Evolutionary conservation across 2,329 filamentous ascomycete species (phyloP).

Genomic region (Fusarium xylarioides): DNA sequence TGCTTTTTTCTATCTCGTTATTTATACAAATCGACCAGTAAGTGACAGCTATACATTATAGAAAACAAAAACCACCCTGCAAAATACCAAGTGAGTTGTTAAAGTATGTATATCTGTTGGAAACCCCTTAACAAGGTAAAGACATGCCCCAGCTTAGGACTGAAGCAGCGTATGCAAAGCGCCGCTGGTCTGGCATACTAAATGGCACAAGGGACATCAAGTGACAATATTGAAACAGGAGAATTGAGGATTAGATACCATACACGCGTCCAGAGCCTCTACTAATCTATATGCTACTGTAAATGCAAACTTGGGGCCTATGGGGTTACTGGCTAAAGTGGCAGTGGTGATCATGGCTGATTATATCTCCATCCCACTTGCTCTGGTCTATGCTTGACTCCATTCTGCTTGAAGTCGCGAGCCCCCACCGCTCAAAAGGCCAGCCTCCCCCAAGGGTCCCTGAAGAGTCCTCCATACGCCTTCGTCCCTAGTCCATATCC

Average conservation of each 20-base stretch:
- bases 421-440: slow-evolving; percentile 19
- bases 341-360: slow-evolving; percentile 9
- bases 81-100: not conserved
- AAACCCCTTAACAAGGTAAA: not conserved
- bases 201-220: not conserved
- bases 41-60: not conserved
- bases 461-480: slow-evolving; percentile 30
- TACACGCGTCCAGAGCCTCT: slow-evolving; percentile 39
- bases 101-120: not conserved
- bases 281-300: slow-evolving; percentile 34
- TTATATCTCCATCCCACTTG: slow-evolving; percentile 1
- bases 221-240: slow-evolving; percentile 15
- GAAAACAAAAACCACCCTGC: too few species aligned
- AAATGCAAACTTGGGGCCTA: slow-evolving; percentile 20
- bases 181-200: not conserved
- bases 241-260: slow-evolving; percentile 38
- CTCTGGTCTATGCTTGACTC: slow-evolving; percentile 22
- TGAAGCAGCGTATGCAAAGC: not conserved
- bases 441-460: slow-evolving; percentile 21
- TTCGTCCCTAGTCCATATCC: slow-evolving; percentile 31
- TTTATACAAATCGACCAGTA: not conserved
- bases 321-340: not conserved
- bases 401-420: not conserved
- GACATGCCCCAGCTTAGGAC: not conserved
- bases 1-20: not conserved